Percentiles rank a stretch among this genome's conserved stretches.
Evolutionary conservation across 179 eudicot genomes (phyloP).

Genomic region (Pouteria campechiana): DNA sequence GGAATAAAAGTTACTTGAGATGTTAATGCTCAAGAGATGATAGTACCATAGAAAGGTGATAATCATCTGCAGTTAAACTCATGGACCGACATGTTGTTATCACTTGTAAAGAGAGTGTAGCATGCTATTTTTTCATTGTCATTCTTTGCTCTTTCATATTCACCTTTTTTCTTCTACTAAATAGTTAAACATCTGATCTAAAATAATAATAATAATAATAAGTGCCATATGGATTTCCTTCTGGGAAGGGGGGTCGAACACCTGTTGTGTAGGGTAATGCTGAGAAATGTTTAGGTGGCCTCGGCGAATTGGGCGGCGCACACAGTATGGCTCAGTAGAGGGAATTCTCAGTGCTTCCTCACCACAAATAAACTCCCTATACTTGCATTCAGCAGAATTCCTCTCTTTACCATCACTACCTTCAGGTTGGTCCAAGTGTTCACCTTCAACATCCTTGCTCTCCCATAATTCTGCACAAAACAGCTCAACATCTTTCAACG

Average conservation of each 20-base stretch:
- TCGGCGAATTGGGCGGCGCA: conserved; percentile 89
- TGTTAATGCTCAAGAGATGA: too few species aligned
- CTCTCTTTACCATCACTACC: conserved; percentile 17
- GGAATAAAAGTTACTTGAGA: too few species aligned
- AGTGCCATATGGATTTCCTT: background rate
- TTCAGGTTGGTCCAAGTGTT: conserved; percentile 23
- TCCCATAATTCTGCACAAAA: conserved; percentile 41
- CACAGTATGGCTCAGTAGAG: conserved; percentile 85
- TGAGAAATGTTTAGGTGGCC: conserved; percentile 92
- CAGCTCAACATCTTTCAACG: too few species aligned
- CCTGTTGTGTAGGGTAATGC: conserved; percentile 89
- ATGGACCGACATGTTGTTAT: too few species aligned
- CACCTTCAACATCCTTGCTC: conserved; percentile 17
- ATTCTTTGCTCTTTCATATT: too few species aligned
- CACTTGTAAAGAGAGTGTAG: too few species aligned
- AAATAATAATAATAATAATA: too few species aligned
- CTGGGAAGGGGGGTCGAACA: conserved; percentile 9
- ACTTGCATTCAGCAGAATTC: conserved; percentile 27
- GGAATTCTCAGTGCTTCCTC: conserved; percentile 92
- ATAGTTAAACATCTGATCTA: too few species aligned
- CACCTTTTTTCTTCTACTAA: too few species aligned
- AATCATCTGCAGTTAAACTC: too few species aligned
- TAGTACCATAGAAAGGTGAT: too few species aligned
- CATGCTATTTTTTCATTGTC: too few species aligned
- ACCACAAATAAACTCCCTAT: conserved; percentile 70